phyloP scores from a whole-genome alignment of 192 early-diverging fungal genomes.

The Gryganskiella cystojenkinii region DNA sequence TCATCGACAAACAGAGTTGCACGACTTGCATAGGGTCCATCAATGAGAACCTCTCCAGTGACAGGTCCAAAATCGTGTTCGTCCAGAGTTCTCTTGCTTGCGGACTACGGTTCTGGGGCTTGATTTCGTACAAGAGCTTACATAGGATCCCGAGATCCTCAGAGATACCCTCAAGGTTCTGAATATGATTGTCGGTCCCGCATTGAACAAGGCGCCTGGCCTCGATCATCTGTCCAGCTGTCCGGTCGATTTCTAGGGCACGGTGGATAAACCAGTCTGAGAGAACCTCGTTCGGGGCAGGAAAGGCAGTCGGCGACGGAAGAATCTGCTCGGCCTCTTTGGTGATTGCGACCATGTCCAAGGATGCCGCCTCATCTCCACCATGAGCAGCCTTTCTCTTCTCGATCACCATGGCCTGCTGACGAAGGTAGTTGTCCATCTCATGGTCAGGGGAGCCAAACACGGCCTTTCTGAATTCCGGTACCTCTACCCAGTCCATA shows the following conservation, averaged over 20 bases:
- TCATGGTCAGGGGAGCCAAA: slow-evolving; percentile 47
- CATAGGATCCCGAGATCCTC: slow-evolving; percentile 69
- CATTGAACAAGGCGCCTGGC: slow-evolving; percentile 65
- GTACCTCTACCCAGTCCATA: slow-evolving; percentile 67
- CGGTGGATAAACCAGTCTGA: slow-evolving; percentile 71
- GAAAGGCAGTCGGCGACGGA: slow-evolving; percentile 57
- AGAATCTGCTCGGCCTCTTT: slow-evolving; percentile 50
- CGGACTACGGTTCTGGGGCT: slow-evolving; percentile 34
- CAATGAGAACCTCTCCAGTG: slow-evolving; percentile 50
- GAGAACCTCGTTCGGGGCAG: slow-evolving; percentile 54
- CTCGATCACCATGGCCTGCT: slow-evolving; percentile 23
- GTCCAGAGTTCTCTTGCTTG: slow-evolving; percentile 28
- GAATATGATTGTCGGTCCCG: slow-evolving; percentile 61
- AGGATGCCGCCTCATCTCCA: slow-evolving; percentile 25
- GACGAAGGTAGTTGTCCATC: slow-evolving; percentile 30
- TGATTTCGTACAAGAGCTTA: slow-evolving; percentile 69
- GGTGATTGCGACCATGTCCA: slow-evolving; percentile 37
- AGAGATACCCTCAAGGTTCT: slow-evolving; percentile 59
- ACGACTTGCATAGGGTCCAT: slow-evolving; percentile 56
- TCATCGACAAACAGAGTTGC: slow-evolving; percentile 45
- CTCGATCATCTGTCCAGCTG: slow-evolving; percentile 61
- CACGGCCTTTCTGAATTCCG: slow-evolving; percentile 53
- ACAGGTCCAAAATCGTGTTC: slow-evolving; percentile 28
- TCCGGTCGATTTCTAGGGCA: slow-evolving; percentile 62
- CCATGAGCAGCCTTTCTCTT: slow-evolving; percentile 47